Evolutionary conservation across 352 stramenopile species (phyloP).

Genomic region (Pythium volutum): DNA sequence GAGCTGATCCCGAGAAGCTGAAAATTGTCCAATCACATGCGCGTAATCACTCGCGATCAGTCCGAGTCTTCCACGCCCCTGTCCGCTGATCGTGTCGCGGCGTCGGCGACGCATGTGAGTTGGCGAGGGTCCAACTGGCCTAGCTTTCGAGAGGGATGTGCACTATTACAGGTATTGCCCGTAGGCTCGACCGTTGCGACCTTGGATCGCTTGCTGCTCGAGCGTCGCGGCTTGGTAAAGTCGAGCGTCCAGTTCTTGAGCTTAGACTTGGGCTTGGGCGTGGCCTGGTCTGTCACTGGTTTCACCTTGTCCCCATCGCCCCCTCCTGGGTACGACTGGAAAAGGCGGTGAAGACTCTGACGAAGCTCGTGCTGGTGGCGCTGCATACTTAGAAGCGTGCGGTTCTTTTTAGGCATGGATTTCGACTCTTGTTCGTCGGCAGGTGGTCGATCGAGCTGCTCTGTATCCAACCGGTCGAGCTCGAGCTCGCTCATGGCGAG

Average conservation of each 20-base stretch:
- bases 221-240: conserved; percentile 4
- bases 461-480: conserved; percentile 20
- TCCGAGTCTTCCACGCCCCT: background rate
- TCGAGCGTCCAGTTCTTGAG: conserved; percentile 1
- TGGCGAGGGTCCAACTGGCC: background rate
- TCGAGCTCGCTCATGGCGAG: conserved; percentile 27
- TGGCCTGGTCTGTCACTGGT: background rate
- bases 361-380: conserved; percentile 25
- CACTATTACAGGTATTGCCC: background rate
- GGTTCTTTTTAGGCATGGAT: conserved; percentile 7
- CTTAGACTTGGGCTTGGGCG: background rate
- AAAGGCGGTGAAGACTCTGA: conserved; percentile 19
- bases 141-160: background rate
- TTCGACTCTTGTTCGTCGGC: background rate
- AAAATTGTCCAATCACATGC: background rate
- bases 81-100: background rate
- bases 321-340: background rate
- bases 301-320: background rate
- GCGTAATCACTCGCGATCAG: background rate
- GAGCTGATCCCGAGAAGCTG: background rate
- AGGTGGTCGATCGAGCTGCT: background rate
- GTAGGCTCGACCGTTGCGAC: no score
- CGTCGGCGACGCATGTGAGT: background rate
- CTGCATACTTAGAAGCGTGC: conserved; percentile 18
- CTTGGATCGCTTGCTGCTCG: background rate